Evolutionary conservation across 73 alveolate species (phyloP), one percentile per base, ranked within the genome.

Genomic region (Paramecium octaurelia): DNA sequence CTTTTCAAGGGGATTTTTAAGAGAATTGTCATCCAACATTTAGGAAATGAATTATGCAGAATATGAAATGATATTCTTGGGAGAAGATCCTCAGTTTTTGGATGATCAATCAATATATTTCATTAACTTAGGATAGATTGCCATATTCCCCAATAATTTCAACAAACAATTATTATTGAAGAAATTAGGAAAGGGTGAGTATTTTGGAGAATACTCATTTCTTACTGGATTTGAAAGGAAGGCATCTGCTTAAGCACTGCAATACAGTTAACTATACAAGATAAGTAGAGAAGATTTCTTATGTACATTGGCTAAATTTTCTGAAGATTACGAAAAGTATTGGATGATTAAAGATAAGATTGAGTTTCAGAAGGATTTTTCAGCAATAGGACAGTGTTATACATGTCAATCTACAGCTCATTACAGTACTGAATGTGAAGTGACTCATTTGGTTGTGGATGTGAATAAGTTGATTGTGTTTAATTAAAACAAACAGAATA

Each of bases 131-230:
- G 91, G 91, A 18, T 34, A n/a, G 5, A 20, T 75, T 36, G 35
- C 84, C 42, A 64, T 64, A 11, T 64, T 36, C 36, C 87, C 46
- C 5, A 80, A 31, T 80, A 21, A 80, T 80, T 24, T 42, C 5
- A 42, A 80, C 20, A 24, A 80, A 48, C 14, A 40, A 29, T 34
- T 80, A 29, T 16, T 1, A 24, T 35, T 80, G 21, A 80, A 80
- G 70, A 44, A 80, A 20, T 64, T 80, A 16, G 46, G 20, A n/a
- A 34, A 40, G 8, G 73, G 73, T 4, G 46, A 80, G 46, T 42
- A 44, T 12, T 80, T 80, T 80, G 91, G 91, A 21, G 91, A 80
- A n/a, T 80, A 46, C 46, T 44, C 91, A 80, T 80, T 80, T 48
- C 57, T 80, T 23, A 80, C 76, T 21, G 91, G 91, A 24, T 80